A percentile compares a stretch with the other conserved stretches of the same genome.
Evolutionary conservation across 345 rosid species (phyloP).

Genomic region (Clarkia xantiana): DNA sequence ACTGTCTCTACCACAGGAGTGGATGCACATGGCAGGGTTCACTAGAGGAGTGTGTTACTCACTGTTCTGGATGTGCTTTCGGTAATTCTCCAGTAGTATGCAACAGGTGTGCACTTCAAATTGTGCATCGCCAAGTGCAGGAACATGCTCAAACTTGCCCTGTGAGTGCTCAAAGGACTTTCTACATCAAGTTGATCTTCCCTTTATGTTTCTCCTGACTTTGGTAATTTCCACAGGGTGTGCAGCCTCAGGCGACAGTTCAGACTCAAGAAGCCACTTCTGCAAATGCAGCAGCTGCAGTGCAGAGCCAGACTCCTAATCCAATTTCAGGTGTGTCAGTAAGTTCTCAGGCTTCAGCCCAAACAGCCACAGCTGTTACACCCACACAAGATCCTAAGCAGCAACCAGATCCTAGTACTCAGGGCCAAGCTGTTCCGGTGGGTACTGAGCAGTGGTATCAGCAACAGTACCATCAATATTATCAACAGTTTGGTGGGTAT

Average conservation of each 20-base stretch:
- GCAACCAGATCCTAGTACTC: constrained; percentile 20
- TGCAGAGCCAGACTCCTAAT: constrained; percentile 23
- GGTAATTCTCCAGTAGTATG: constrained; percentile 66
- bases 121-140: constrained; percentile 52
- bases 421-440: constrained; percentile 24
- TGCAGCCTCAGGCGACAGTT: constrained; percentile 33
- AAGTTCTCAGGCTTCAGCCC: constrained; percentile 32
- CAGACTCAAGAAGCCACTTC: constrained; percentile 28
- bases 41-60: constrained; percentile 43
- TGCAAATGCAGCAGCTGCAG: constrained; percentile 17
- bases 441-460: constrained; percentile 55
- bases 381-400: constrained; percentile 23
- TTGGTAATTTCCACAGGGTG: constrained; percentile 25
- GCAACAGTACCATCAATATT: constrained; percentile 58
- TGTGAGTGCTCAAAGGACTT: constrained; percentile 27
- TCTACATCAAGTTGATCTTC: constrained; percentile 3
- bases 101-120: constrained; percentile 45
- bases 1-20: constrained; percentile 60
- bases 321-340: constrained; percentile 15
- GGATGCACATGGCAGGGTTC: constrained; percentile 83
- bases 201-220: background rate
- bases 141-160: constrained; percentile 71
- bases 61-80: constrained; percentile 62
- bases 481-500: constrained; percentile 53
- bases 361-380: constrained; percentile 14